A percentile compares a stretch with the other conserved stretches of the same genome.
phyloP scores from a whole-genome alignment of 495 filamentous ascomycete species.

The Diplogelasinospora grovesii region DNA sequence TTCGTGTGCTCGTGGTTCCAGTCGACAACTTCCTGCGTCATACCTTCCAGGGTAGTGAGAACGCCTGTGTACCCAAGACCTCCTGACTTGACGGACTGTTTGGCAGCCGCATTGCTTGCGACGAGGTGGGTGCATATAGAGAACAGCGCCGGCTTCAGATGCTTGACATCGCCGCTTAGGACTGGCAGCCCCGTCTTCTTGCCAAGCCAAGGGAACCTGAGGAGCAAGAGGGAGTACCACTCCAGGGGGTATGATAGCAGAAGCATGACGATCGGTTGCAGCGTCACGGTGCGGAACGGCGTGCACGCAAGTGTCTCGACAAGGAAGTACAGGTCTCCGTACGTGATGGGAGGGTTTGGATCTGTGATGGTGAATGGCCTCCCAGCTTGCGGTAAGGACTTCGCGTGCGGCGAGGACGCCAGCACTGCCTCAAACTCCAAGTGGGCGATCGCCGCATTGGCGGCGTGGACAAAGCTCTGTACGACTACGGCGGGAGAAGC shows the following conservation, averaged over 20 bases:
- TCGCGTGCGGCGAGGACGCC: constrained; percentile 10
- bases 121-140: constrained; percentile 46
- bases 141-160: constrained; percentile 49
- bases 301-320: constrained; percentile 25
- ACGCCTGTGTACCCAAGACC: constrained; percentile 47
- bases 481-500: too few species aligned
- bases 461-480: constrained; percentile 51
- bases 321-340: constrained; percentile 15
- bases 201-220: constrained; percentile 32
- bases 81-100: constrained; percentile 36
- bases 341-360: constrained; percentile 35
- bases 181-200: constrained; percentile 38
- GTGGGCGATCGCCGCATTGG: constrained; percentile 52
- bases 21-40: constrained; percentile 46
- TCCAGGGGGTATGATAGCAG: constrained; percentile 45
- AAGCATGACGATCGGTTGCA: constrained; percentile 39
- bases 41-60: constrained; percentile 47
- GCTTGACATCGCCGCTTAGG: constrained; percentile 36
- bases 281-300: constrained; percentile 24
- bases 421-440: constrained; percentile 47
- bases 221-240: constrained; percentile 39
- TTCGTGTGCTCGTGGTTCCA: constrained; percentile 40
- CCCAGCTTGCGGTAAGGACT: constrained; percentile 30
- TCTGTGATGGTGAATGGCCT: constrained; percentile 34
- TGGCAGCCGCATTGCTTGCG: constrained; percentile 39